Evolutionary conservation across 2,329 filamentous ascomycete genomes (phyloP).

Genomic region (Claviceps maximensis): DNA sequence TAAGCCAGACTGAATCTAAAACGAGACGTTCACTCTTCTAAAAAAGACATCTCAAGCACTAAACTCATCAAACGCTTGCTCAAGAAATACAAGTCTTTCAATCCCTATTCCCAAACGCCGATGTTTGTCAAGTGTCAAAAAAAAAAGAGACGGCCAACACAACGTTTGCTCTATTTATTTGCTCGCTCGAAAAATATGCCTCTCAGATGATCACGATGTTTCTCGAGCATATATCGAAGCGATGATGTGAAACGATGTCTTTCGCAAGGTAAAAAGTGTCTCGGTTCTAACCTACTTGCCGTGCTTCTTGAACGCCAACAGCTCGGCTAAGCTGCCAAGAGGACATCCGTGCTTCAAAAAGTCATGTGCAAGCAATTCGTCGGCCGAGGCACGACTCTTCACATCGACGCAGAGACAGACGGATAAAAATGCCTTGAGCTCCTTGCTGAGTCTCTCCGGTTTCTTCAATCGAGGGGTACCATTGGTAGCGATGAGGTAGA

Average conservation of each 20-base stretch:
- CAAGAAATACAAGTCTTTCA: neutral
- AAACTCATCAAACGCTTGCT: slow-evolving; percentile 4
- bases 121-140: neutral
- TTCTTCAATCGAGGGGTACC: slow-evolving; percentile 95
- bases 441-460: slow-evolving; percentile 93
- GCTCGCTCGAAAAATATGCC: slow-evolving; percentile 2
- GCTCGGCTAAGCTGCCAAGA: slow-evolving; percentile 66
- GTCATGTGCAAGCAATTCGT: slow-evolving; percentile 81
- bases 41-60: neutral
- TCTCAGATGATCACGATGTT: neutral
- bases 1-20: neutral
- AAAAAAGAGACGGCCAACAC: neutral
- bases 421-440: slow-evolving; percentile 91
- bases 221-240: slow-evolving; percentile 1
- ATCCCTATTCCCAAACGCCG: slow-evolving; percentile 7
- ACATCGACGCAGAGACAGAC: slow-evolving; percentile 96
- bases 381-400: slow-evolving; percentile 80
- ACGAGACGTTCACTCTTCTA: neutral
- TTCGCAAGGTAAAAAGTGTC: neutral
- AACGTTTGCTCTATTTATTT: slow-evolving; percentile 8
- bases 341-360: slow-evolving; percentile 89
- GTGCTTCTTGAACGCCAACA: slow-evolving; percentile 77
- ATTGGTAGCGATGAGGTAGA: slow-evolving; percentile 96
- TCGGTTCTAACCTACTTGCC: slow-evolving; percentile 35
- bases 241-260: neutral